These are phyloP conservation scores for Alternaria brassicae DNA, from an alignment of 2,329 filamentous ascomycete genomes.

Conservation along the genomic window DNA sequence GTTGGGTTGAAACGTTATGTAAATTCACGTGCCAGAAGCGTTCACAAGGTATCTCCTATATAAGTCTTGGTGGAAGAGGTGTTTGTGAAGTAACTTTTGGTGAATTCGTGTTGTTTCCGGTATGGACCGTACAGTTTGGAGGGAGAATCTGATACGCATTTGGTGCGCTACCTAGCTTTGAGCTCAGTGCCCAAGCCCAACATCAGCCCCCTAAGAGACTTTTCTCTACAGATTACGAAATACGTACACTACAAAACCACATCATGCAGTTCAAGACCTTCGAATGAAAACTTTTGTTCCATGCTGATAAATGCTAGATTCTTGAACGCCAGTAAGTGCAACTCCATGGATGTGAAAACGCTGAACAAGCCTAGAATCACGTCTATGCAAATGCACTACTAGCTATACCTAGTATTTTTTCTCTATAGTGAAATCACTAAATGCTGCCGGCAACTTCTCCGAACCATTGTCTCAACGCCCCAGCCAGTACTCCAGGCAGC, in stretches of 20 bases:
- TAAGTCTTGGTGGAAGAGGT: too few species aligned
- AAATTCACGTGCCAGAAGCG: too few species aligned
- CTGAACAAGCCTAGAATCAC: neutral
- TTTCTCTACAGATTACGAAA: neutral
- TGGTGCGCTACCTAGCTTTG: too few species aligned
- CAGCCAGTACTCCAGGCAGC: conserved; percentile 85
- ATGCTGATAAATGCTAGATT: neutral
- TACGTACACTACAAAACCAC: neutral
- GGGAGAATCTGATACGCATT: too few species aligned
- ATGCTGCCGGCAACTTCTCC: conserved; percentile 66
- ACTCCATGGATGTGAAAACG: neutral
- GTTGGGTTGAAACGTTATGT: too few species aligned
- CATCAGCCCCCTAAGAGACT: too few species aligned
- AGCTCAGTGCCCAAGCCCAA: too few species aligned
- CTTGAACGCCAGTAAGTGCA: neutral
- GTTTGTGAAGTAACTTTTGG: too few species aligned
- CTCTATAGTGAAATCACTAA: neutral
- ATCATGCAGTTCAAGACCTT: neutral
- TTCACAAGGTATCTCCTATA: too few species aligned
- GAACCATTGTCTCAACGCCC: conserved; percentile 95
- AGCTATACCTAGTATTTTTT: neutral
- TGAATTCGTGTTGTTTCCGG: too few species aligned
- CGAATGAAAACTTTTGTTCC: neutral
- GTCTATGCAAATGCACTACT: neutral
- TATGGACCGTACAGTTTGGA: too few species aligned